Base-by-base conservation (phyloP, 2,329 filamentous ascomycete species). In the Aspergillus candidus region DNA sequence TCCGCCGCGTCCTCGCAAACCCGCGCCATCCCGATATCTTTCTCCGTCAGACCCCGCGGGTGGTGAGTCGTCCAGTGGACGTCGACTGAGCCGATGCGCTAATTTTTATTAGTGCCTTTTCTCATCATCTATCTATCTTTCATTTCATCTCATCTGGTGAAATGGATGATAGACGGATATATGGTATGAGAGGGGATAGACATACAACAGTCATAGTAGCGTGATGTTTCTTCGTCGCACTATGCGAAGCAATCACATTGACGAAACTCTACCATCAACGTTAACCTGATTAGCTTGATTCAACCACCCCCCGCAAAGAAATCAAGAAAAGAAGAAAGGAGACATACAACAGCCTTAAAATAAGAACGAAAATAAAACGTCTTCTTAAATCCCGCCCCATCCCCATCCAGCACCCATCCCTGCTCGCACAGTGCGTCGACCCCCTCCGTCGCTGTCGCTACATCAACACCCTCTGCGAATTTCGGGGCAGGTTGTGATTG, bases 21-120 rank as follows among this genome's bases (percentile, higher is more conserved):
- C 37, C 53, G 56, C 4, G 66, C 66, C 60, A 68, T 62, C 3
- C 50, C 48, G 27, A 62, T 52, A 44, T 69, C 66, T 46, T 68
- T 67, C 22, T 56, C 46, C 8, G 64, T 62, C 17, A 69, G 57
- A 17, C 66, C 66, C n/a, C 59, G 63, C 6, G 66, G 66, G 14
- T 53, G 50, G 54, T 69, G 66, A 34, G 66, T 69, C 12, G 66
- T 68, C 66, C 66, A 69, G 54, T 66, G 59, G 41, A 67, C 53
- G 47, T 65, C 59, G 32, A 68, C 63, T 2, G 62, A 65, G 6
- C 63, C 63, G 47, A 66, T 56, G 37, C 62, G 55, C 63, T 66
- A 41, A 35, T 34, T 12, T 40, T 27, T 14, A 27, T 53, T 29
- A 59, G 47, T n/a, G n/a, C n/a, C n/a, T n/a, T 38, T 30, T 44